These are phyloP conservation scores for Typha latifolia DNA, from an alignment of 176 grass and related monocot genomes.

Conservation along the genomic window DNA sequence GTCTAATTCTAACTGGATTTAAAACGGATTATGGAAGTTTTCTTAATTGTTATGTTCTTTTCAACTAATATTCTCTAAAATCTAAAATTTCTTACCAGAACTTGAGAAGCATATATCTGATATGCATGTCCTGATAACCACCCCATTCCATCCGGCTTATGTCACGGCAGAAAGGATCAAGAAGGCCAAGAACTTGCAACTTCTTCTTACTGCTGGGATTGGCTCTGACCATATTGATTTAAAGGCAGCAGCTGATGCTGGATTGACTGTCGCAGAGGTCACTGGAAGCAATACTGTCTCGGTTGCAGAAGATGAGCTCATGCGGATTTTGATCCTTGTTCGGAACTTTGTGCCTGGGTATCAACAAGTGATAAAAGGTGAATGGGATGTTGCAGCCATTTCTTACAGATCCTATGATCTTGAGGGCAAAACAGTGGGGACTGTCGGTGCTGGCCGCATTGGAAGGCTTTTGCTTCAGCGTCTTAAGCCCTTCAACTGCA, in stretches of 20 bases:
- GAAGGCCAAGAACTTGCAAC: conserved; percentile 75
- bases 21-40: not conserved
- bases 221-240: conserved; percentile 88
- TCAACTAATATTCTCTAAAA: not conserved
- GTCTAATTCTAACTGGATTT: not conserved
- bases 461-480: conserved; percentile 71
- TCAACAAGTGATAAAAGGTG: conserved; percentile 65
- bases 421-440: conserved; percentile 78
- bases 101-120: conserved; percentile 85
- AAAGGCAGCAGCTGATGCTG: conserved; percentile 58
- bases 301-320: conserved; percentile 84
- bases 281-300: conserved; percentile 87
- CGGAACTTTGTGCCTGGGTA: conserved; percentile 90
- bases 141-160: conserved; percentile 90
- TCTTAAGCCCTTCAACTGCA: conserved; percentile 87
- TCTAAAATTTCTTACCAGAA: conserved; percentile 31
- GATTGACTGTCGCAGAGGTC: conserved; percentile 82
- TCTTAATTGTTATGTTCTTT: not conserved
- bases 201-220: conserved; percentile 83
- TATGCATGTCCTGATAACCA: conserved; percentile 89
- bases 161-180: conserved; percentile 86
- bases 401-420: conserved; percentile 85
- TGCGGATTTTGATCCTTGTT: conserved; percentile 68
- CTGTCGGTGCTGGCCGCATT: conserved; percentile 76
- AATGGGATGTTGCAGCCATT: conserved; percentile 89